phyloP scores from a whole-genome alignment of 345 rosid species.

The Punica granatum region DNA sequence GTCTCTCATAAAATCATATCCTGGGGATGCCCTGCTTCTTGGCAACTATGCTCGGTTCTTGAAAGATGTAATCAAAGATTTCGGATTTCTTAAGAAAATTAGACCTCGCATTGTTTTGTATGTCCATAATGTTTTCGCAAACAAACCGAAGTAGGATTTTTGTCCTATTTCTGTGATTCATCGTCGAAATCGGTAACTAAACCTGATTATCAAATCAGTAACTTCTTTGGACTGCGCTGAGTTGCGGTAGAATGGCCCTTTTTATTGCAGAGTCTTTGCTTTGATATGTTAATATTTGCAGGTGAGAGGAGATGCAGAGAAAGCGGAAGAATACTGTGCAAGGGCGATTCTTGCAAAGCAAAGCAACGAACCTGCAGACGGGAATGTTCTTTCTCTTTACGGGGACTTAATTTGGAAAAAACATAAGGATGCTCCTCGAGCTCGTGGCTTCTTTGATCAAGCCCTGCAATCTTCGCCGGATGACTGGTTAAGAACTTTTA shows the following conservation, averaged over 20 bases:
- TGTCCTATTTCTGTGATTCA: too few species aligned
- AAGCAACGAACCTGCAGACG: slow-evolving; percentile 31
- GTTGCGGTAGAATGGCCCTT: too few species aligned
- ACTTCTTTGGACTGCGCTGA: too few species aligned
- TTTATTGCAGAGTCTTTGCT: too few species aligned
- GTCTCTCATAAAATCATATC: slow-evolving; percentile 31
- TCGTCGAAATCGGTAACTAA: too few species aligned
- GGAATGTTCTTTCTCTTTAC: slow-evolving; percentile 37
- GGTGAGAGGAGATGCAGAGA: slow-evolving; percentile 25
- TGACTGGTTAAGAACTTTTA: slow-evolving; percentile 28
- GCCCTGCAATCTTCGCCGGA: slow-evolving; percentile 42
- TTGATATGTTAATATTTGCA: background rate
- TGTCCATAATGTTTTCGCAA: background rate
- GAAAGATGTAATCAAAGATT: slow-evolving; percentile 29
- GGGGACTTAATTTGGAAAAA: slow-evolving; percentile 46
- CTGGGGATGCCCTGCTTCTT: slow-evolving; percentile 42
- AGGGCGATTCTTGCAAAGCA: slow-evolving; percentile 32
- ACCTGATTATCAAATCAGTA: too few species aligned
- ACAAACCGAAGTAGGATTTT: too few species aligned
- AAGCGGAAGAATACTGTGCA: slow-evolving; percentile 42
- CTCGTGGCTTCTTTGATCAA: slow-evolving; percentile 36
- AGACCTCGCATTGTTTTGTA: background rate
- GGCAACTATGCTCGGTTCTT: slow-evolving; percentile 48
- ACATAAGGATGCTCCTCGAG: slow-evolving; percentile 36
- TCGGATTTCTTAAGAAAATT: background rate